Base-by-base conservation (phyloP, 164 flowering plant genomes). In the Vitis labrusca region DNA sequence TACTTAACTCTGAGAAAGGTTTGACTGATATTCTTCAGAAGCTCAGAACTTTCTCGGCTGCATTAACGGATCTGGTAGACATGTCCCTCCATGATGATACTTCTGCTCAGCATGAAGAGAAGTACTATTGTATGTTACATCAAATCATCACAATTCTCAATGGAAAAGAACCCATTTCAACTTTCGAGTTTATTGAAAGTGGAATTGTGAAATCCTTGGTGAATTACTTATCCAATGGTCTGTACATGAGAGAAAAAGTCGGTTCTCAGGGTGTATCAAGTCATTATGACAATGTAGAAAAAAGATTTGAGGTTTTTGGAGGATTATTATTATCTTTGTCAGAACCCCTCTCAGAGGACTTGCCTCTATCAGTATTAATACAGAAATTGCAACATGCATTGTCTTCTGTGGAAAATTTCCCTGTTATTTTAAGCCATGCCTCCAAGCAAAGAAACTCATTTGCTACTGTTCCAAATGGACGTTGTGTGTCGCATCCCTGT, bases 101-200 rank as follows among this genome's bases (percentile, higher is more conserved):
- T 53, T 63, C 68, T 62, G 53, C 71, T 66, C 79, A 76, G 50
- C 74, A 78, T 68, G 89, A 87, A 73, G 87, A 87, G 64, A 80
- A 79, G 59, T 76, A 85, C n/a, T 71, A 74, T 67, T 37, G 29
- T 70, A 60, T 84, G 57, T 71, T 93, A 73, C 73, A 76, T 68
- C 79, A 85, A 70, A 82, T 87, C 57, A 70, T 91, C 81, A 66
- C 29, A 62, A 87, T 78, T 74, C 84, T 96, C 59, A 80, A 60
- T 77, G 92, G 87, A 59, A 73, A 64, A 51, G 92, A 88, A 72
- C 82, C 88, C 8, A 76, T 93, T 65, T 96, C 99, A 14, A 91
- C 97, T 15, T 96, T 93, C 84, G 99, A 96, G 70, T 90, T 96
- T 68, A 79, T 91, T 67, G 97, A 90, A 79, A 91, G 99, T 85